Evolutionary conservation across 768 basidiomycete species (phyloP).

Genomic region (Russula virescens): DNA sequence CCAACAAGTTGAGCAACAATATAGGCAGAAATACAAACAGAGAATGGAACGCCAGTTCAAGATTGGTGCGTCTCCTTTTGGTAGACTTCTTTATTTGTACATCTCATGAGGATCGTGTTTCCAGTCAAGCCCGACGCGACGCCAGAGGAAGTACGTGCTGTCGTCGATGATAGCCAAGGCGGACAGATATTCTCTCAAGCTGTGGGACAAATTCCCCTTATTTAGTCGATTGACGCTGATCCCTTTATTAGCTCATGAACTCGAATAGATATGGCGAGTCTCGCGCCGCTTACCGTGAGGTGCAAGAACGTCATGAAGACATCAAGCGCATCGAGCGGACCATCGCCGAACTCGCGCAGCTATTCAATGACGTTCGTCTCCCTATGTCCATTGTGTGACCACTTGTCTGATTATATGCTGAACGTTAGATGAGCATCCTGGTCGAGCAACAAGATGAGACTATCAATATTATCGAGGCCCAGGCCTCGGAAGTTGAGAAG

Average conservation of each 20-base stretch:
- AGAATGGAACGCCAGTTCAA: slow-evolving; percentile 70
- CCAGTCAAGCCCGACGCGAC: slow-evolving; percentile 85
- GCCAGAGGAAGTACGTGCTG: slow-evolving; percentile 66
- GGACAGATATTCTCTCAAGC: slow-evolving; percentile 78
- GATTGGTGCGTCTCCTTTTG: slow-evolving; percentile 48
- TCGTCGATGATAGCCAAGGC: slow-evolving; percentile 57
- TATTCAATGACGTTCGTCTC: slow-evolving; percentile 89
- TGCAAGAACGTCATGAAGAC: slow-evolving; percentile 95
- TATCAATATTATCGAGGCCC: slow-evolving; percentile 74
- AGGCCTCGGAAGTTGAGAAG: slow-evolving; percentile 67
- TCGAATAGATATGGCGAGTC: slow-evolving; percentile 90
- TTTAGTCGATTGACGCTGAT: not conserved
- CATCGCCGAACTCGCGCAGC: slow-evolving; percentile 84
- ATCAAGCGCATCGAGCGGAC: slow-evolving; percentile 94
- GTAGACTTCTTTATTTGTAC: not conserved
- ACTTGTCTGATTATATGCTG: not conserved
- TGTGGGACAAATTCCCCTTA: slow-evolving; percentile 32
- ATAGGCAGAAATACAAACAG: slow-evolving; percentile 55
- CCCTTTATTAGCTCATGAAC: slow-evolving; percentile 62
- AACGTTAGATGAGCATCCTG: slow-evolving; percentile 78
- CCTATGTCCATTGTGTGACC: not conserved
- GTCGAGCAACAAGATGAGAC: slow-evolving; percentile 93
- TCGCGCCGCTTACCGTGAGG: slow-evolving; percentile 86
- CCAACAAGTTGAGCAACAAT: slow-evolving; percentile 69
- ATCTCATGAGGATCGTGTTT: not conserved